These are phyloP conservation scores for Tillandsia leiboldiana DNA, from an alignment of 176 grass and related monocot genomes.

Conservation along the genomic window DNA sequence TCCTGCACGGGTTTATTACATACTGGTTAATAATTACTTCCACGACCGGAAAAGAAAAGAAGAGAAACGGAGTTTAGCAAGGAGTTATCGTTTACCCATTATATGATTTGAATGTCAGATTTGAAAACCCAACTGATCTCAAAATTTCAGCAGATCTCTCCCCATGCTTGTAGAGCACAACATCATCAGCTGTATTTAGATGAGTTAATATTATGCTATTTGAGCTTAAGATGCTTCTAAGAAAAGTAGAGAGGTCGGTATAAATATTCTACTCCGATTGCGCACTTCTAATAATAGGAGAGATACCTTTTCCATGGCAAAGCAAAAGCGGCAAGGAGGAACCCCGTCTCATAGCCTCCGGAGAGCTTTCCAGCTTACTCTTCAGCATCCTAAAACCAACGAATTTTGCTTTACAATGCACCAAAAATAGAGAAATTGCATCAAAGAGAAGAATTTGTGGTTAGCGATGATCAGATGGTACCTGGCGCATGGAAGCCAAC, in stretches of 20 bases:
- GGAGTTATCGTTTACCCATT: slow-evolving; percentile 38
- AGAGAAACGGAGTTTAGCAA: background rate
- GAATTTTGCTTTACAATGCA: background rate
- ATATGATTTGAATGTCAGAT: slow-evolving; percentile 73
- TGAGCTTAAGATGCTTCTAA: background rate
- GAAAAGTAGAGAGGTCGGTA: background rate
- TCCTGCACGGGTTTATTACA: slow-evolving; percentile 36
- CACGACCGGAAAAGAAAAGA: background rate
- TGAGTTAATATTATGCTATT: background rate
- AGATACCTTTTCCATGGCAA: slow-evolving; percentile 94
- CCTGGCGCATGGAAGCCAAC: slow-evolving; percentile 93
- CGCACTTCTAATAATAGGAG: background rate
- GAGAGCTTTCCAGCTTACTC: slow-evolving; percentile 66
- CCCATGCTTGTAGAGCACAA: slow-evolving; percentile 72
- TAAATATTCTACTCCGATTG: background rate
- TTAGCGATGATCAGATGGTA: slow-evolving; percentile 25
- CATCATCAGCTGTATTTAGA: slow-evolving; percentile 68
- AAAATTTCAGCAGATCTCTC: slow-evolving; percentile 69
- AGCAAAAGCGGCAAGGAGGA: slow-evolving; percentile 82
- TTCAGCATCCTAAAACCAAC: slow-evolving; percentile 58
- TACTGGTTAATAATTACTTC: background rate
- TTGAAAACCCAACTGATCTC: slow-evolving; percentile 72
- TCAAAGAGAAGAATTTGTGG: background rate
- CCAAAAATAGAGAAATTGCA: background rate
- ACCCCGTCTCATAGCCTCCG: slow-evolving; percentile 65